Percentiles rank a stretch among this genome's conserved stretches.
phyloP scores from a whole-genome alignment of 768 basidiomycete species.

The Dendrothele bispora region DNA sequence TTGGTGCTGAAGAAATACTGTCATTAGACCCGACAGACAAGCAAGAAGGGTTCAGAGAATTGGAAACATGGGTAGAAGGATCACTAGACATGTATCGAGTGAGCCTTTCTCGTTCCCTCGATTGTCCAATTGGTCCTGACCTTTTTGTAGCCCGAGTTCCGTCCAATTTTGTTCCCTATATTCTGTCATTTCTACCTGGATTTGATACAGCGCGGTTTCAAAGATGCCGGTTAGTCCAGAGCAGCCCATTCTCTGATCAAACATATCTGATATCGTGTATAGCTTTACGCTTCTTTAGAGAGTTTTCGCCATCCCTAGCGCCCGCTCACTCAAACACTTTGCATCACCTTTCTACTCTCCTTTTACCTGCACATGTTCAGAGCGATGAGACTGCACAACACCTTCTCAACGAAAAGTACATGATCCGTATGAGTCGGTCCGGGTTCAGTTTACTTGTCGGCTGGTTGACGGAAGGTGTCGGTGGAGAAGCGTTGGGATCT shows the following conservation, averaged over 20 bases:
- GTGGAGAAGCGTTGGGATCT: slow-evolving; percentile 80
- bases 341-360: slow-evolving; percentile 76
- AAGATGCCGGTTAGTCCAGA: slow-evolving; percentile 73
- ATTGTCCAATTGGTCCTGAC: background rate
- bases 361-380: slow-evolving; percentile 81
- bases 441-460: slow-evolving; percentile 91
- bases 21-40: slow-evolving; percentile 82
- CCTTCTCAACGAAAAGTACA: slow-evolving; percentile 89
- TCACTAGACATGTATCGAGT: slow-evolving; percentile 91
- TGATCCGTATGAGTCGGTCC: slow-evolving; percentile 85
- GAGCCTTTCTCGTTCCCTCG: slow-evolving; percentile 24
- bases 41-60: slow-evolving; percentile 81
- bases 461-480: slow-evolving; percentile 92
- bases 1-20: slow-evolving; percentile 81
- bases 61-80: slow-evolving; percentile 88
- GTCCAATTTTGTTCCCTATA: slow-evolving; percentile 91
- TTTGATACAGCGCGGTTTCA: slow-evolving; percentile 86
- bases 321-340: slow-evolving; percentile 67
- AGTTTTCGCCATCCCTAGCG: slow-evolving; percentile 68
- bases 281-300: slow-evolving; percentile 77
- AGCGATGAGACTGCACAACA: slow-evolving; percentile 81
- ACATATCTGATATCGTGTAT: slow-evolving; percentile 12
- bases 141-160: slow-evolving; percentile 76
- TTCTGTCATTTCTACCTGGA: slow-evolving; percentile 98
- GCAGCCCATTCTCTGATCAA: background rate